A percentile compares a stretch with the other conserved stretches of the same genome.
phyloP scores from a whole-genome alignment of 805 yeast species.

The Candida chilensis region DNA sequence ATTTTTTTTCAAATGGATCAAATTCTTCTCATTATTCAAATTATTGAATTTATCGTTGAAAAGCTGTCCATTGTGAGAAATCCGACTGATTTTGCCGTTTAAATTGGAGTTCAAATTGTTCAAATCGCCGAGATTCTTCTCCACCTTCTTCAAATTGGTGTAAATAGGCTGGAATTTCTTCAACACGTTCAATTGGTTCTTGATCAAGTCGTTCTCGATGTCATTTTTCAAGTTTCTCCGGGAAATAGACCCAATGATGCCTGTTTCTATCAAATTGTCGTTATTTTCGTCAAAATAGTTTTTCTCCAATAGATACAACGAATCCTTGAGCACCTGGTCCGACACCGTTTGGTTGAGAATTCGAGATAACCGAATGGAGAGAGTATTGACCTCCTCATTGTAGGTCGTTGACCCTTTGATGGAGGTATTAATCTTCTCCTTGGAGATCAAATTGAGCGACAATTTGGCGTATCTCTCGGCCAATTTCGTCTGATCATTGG shows the following conservation, averaged over 20 bases:
- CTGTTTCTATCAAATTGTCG: constrained; percentile 32
- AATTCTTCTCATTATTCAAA: constrained; percentile 18
- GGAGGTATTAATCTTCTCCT: constrained; percentile 2
- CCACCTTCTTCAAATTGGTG: constrained; percentile 21
- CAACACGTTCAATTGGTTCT: constrained; percentile 41
- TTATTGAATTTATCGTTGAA: constrained; percentile 14
- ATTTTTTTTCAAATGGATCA: constrained; percentile 39
- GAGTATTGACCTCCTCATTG: constrained; percentile 8
- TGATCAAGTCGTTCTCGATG: constrained; percentile 51
- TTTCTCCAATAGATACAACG: constrained; percentile 13
- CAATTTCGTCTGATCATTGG: constrained; percentile 6
- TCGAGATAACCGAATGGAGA: constrained; percentile 37
- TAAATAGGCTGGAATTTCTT: constrained; percentile 34
- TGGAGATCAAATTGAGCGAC: constrained; percentile 29
- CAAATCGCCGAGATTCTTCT: constrained; percentile 14
- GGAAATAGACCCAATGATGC: constrained; percentile 46
- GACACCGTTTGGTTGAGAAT: constrained; percentile 36
- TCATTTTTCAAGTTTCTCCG: constrained; percentile 53
- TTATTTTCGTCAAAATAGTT: constrained; percentile 15
- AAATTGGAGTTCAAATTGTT: constrained; percentile 11
- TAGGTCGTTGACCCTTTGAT: constrained; percentile 1
- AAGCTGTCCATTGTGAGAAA: too few species aligned
- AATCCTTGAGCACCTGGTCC: constrained; percentile 23
- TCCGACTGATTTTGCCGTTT: too few species aligned
- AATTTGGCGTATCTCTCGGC: constrained; percentile 41